Evolutionary conservation across 1,139 yeast species (phyloP).

Genomic region (Martiniozyma asiatica): DNA sequence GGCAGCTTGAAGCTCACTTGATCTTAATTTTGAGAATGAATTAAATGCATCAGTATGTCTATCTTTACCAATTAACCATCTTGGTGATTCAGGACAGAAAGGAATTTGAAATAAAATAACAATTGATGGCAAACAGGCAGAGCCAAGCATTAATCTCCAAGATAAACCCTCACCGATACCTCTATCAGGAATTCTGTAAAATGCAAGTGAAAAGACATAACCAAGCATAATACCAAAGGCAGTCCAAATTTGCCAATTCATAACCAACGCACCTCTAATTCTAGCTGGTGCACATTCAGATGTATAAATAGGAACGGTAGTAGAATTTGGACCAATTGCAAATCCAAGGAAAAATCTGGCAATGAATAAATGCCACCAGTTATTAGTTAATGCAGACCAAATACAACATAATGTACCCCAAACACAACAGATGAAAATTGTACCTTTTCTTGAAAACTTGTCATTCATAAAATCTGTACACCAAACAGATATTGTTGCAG

Average conservation of each 20-base stretch:
- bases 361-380: constrained; percentile 66
- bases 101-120: constrained; percentile 58
- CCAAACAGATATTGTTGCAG: constrained; percentile 64
- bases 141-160: constrained; percentile 77
- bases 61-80: constrained; percentile 66
- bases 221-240: constrained; percentile 83
- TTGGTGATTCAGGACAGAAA: constrained; percentile 66
- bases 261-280: constrained; percentile 69
- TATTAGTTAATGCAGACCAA: constrained; percentile 66
- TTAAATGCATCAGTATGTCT: constrained; percentile 46
- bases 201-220: constrained; percentile 58
- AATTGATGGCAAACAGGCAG: constrained; percentile 65
- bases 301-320: constrained; percentile 72
- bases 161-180: constrained; percentile 43
- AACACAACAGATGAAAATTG: constrained; percentile 55
- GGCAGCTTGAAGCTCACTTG: constrained; percentile 50
- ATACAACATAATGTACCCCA: constrained; percentile 59
- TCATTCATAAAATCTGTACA: constrained; percentile 57
- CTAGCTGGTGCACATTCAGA: constrained; percentile 73
- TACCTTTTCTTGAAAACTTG: constrained; percentile 58
- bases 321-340: constrained; percentile 72
- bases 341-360: constrained; percentile 65
- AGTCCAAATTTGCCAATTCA: constrained; percentile 86
- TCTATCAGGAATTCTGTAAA: constrained; percentile 32
- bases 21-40: constrained; percentile 38